These are phyloP conservation scores for Pyrenula aspistea DNA, from an alignment of 495 filamentous ascomycete genomes.

Conservation along the genomic window DNA sequence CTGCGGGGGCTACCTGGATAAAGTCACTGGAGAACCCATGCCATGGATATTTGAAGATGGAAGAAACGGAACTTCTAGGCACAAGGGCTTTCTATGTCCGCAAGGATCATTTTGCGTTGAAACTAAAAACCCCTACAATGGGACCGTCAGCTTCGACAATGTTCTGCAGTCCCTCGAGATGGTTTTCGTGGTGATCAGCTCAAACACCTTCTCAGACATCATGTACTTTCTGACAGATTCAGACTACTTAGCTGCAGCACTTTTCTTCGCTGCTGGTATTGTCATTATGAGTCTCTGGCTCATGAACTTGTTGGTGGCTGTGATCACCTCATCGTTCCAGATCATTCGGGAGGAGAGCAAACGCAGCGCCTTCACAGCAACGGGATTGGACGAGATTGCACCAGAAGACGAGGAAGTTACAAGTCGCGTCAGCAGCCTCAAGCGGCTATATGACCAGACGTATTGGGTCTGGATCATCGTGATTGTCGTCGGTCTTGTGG, in stretches of 20 bases:
- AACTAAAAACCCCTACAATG: slow-evolving; percentile 66
- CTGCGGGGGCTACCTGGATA: slow-evolving; percentile 72
- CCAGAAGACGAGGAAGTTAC: slow-evolving; percentile 27
- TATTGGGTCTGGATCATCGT: slow-evolving; percentile 68
- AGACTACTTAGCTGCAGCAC: slow-evolving; percentile 74
- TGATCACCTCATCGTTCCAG: slow-evolving; percentile 97
- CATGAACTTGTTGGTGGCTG: slow-evolving; percentile 90
- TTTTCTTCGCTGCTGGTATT: slow-evolving; percentile 78
- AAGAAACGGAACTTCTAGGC: slow-evolving; percentile 23
- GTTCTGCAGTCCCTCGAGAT: slow-evolving; percentile 82
- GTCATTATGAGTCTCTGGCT: slow-evolving; percentile 95
- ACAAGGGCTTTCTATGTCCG: slow-evolving; percentile 92
- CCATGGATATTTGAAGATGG: slow-evolving; percentile 55
- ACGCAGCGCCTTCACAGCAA: slow-evolving; percentile 78
- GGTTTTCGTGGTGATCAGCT: slow-evolving; percentile 98
- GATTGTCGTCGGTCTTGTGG: slow-evolving; percentile 65
- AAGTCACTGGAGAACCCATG: slow-evolving; percentile 36
- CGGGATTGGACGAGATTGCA: slow-evolving; percentile 41
- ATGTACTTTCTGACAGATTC: slow-evolving; percentile 87
- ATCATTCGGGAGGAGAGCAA: slow-evolving; percentile 95
- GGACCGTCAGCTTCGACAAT: slow-evolving; percentile 90
- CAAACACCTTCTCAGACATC: slow-evolving; percentile 89
- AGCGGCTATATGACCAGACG: slow-evolving; percentile 59
- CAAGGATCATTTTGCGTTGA: slow-evolving; percentile 69
- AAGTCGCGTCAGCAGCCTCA: slow-evolving; percentile 42